A percentile compares a stretch with the other conserved stretches of the same genome.
These are phyloP conservation scores for Scytalidium lignicola DNA, from an alignment of 2,329 filamentous ascomycete species.

Conservation along the genomic window DNA sequence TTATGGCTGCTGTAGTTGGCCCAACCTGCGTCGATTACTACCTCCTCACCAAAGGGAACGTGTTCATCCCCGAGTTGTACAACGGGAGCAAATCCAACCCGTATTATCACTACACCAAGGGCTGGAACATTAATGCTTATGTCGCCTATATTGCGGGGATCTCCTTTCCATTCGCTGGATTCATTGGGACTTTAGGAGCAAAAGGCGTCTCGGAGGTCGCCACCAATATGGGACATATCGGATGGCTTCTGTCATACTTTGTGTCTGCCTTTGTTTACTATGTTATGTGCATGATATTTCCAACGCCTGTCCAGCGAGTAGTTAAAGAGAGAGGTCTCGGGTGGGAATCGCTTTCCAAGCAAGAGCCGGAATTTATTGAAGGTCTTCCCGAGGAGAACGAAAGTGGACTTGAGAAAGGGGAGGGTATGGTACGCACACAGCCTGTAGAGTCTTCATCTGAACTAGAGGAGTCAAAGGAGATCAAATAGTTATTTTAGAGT, in stretches of 20 bases:
- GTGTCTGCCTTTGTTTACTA: conserved; percentile 20
- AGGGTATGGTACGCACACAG: no score
- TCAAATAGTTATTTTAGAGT: no score
- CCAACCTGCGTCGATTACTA: no score
- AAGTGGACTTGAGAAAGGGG: no score
- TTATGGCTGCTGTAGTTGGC: conserved; percentile 45
- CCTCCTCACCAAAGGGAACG: conserved; percentile 30
- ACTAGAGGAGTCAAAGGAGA: no score
- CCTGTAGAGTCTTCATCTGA: no score
- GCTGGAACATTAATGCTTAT: conserved; percentile 29
- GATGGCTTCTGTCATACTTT: conserved; percentile 25
- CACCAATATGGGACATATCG: conserved; percentile 19
- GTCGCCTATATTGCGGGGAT: conserved; percentile 23
- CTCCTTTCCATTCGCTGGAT: conserved; percentile 24
- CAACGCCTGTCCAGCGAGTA: conserved; percentile 24
- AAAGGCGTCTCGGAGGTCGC: conserved; percentile 19
- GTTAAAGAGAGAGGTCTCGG: conserved; percentile 20
- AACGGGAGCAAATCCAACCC: conserved; percentile 26
- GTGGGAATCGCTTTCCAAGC: conserved; percentile 19
- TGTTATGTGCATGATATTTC: conserved; percentile 26
- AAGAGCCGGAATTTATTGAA: conserved; percentile 17
- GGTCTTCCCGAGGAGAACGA: no score
- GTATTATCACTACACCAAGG: conserved; percentile 29
- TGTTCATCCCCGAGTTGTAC: conserved; percentile 29
- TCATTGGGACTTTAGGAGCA: conserved; percentile 21